These are phyloP conservation scores for Acorus gramineus DNA, from an alignment of 106 monocot genomes.

Conservation along the genomic window DNA sequence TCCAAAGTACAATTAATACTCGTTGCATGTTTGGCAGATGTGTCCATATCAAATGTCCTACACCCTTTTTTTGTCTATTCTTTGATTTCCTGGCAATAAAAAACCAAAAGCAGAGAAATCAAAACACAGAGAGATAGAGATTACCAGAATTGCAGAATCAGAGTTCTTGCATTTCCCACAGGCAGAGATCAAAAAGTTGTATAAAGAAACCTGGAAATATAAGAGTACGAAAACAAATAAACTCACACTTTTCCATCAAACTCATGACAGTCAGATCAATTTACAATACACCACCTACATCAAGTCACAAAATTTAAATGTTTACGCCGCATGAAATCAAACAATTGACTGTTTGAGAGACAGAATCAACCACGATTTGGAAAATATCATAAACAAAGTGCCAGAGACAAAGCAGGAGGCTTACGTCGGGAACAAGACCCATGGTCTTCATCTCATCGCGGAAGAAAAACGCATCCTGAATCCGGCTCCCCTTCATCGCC, in stretches of 20 bases:
- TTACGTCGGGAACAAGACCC: slow-evolving; percentile 82
- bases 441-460: slow-evolving; percentile 88
- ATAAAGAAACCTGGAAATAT: slow-evolving; percentile 71
- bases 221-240: no score
- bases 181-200: slow-evolving; percentile 92
- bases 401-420: not conserved
- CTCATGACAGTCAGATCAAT: not conserved
- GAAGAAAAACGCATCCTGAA: slow-evolving; percentile 90
- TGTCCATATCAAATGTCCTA: no score
- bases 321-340: no score
- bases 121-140: not conserved
- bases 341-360: no score
- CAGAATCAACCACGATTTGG: no score
- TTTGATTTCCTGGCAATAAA: not conserved
- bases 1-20: no score
- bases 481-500: slow-evolving; percentile 76
- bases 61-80: no score
- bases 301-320: not conserved
- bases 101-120: slow-evolving; percentile 1
- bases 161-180: slow-evolving; percentile 94
- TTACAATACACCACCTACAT: not conserved
- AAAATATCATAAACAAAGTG: no score
- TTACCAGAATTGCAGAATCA: slow-evolving; percentile 63
- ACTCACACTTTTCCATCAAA: no score
- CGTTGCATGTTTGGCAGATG: no score